Conservation (phyloP, 2,329 filamentous ascomycete genomes). For the Pyricularia sp. region DNA sequence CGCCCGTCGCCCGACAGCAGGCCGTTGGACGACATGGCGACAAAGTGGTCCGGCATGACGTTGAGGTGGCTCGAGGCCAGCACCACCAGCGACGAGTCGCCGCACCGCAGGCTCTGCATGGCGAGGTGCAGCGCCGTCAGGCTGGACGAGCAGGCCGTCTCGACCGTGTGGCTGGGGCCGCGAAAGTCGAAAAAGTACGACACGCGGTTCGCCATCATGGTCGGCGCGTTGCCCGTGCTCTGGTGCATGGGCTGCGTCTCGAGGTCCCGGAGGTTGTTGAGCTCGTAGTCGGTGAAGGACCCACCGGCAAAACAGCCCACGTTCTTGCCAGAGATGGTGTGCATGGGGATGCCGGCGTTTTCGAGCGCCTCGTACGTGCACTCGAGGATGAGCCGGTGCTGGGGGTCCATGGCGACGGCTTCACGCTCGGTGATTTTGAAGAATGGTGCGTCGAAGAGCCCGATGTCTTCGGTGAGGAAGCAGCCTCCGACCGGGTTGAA, state of each 20-base stretch:
- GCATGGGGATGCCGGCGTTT: slow-evolving; percentile 17
- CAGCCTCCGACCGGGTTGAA: slow-evolving; percentile 20
- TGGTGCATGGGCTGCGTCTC: slow-evolving; percentile 12
- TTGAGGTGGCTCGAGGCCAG: slow-evolving; percentile 6
- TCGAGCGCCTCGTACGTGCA: slow-evolving; percentile 21
- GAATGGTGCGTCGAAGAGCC: slow-evolving; percentile 19
- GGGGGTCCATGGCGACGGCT: slow-evolving; percentile 21
- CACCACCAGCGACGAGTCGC: slow-evolving; percentile 6
- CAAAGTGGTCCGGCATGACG: slow-evolving; percentile 7
- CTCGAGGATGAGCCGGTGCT: slow-evolving; percentile 19
- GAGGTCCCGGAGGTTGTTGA: slow-evolving; percentile 10
- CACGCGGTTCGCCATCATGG: slow-evolving; percentile 10
- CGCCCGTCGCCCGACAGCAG: slow-evolving; percentile 9
- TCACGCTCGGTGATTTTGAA: slow-evolving; percentile 23
- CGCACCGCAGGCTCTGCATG: slow-evolving; percentile 6
- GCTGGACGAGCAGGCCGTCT: slow-evolving; percentile 10
- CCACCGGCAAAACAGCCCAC: slow-evolving; percentile 20
- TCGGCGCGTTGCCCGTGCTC: slow-evolving; percentile 13
- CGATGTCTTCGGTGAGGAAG: slow-evolving; percentile 17
- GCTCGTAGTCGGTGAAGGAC: slow-evolving; percentile 8
- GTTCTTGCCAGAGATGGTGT: slow-evolving; percentile 15
- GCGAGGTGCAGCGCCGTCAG: slow-evolving; percentile 9
- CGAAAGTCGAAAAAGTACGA: slow-evolving; percentile 12
- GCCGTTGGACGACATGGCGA: slow-evolving; percentile 9
- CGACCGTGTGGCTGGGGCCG: slow-evolving; percentile 9